Evolutionary conservation across 176 grass and related monocot species (phyloP).

Genomic region (Lolium perenne): DNA sequence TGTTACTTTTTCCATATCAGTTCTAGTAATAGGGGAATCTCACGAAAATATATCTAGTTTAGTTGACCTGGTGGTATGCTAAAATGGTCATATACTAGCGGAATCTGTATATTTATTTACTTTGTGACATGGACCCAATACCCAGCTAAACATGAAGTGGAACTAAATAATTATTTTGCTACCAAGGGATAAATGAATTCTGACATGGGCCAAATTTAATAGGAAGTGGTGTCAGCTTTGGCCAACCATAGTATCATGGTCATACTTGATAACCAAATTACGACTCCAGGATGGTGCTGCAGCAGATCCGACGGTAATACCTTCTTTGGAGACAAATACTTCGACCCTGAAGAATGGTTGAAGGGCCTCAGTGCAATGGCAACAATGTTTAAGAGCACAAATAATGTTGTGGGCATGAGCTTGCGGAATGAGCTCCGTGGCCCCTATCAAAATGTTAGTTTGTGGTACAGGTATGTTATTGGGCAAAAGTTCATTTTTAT

Average conservation of each 20-base stretch:
- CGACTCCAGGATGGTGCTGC: conserved; percentile 87
- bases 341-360: conserved; percentile 88
- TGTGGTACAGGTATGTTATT: conserved; percentile 88
- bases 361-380: conserved; percentile 72
- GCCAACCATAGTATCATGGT: conserved; percentile 80
- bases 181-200: background rate
- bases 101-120: background rate
- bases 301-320: conserved; percentile 72
- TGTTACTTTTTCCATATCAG: conserved; percentile 17
- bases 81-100: background rate
- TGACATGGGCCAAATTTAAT: conserved; percentile 25
- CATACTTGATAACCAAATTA: conserved; percentile 99
- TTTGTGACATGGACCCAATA: conserved; percentile 20
- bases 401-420: conserved; percentile 92
- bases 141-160: background rate
- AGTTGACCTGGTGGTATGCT: conserved; percentile 24
- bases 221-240: conserved; percentile 83
- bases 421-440: conserved; percentile 91
- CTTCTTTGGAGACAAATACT: conserved; percentile 93
- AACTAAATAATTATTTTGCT: background rate
- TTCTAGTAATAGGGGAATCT: background rate
- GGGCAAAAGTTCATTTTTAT: background rate
- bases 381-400: conserved; percentile 66
- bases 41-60: background rate
- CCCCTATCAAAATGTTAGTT: conserved; percentile 69